These are phyloP conservation scores for Penicillium sp. DNA, from an alignment of 2,329 filamentous ascomycete species.

Conservation along the genomic window DNA sequence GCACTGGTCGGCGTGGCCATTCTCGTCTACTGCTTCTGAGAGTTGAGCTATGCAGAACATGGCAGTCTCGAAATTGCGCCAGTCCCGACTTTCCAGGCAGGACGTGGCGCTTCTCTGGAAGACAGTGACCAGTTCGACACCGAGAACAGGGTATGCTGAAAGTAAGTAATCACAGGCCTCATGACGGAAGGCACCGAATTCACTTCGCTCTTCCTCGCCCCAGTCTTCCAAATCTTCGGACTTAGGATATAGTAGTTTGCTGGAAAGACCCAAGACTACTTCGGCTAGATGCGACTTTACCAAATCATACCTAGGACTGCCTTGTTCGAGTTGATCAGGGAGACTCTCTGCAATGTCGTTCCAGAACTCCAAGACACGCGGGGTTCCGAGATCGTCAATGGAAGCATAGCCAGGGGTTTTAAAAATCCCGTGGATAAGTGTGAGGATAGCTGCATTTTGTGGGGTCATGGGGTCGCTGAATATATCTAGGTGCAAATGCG, in stretches of 20 bases:
- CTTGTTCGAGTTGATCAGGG: slow-evolving; percentile 32
- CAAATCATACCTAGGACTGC: slow-evolving; percentile 29
- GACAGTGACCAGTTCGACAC: slow-evolving; percentile 43
- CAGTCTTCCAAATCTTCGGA: slow-evolving; percentile 38
- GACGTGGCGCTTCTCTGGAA: slow-evolving; percentile 41
- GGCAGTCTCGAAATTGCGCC: slow-evolving; percentile 46
- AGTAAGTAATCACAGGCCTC: slow-evolving; percentile 49
- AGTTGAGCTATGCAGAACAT: slow-evolving; percentile 47
- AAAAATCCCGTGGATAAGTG: slow-evolving; percentile 41
- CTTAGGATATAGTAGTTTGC: slow-evolving; percentile 43
- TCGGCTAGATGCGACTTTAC: slow-evolving; percentile 42
- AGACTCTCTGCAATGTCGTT: slow-evolving; percentile 43
- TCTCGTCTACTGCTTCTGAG: slow-evolving; percentile 48
- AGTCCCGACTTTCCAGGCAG: slow-evolving; percentile 37
- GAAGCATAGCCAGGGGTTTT: slow-evolving; percentile 42
- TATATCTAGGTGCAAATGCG: slow-evolving; percentile 32
- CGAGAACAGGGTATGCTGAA: slow-evolving; percentile 45
- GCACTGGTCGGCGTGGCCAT: slow-evolving; percentile 42
- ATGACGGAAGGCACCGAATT: slow-evolving; percentile 46
- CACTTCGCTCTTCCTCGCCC: slow-evolving; percentile 45
- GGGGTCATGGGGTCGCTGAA: slow-evolving; percentile 33
- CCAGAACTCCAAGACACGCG: slow-evolving; percentile 45
- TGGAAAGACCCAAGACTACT: slow-evolving; percentile 44
- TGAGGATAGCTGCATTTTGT: slow-evolving; percentile 36
- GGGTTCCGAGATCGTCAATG: slow-evolving; percentile 41